Evolutionary conservation across 306 rosid species (phyloP), one percentile per base, ranked within the genome.

Genomic region (Canavalia gladiata): DNA sequence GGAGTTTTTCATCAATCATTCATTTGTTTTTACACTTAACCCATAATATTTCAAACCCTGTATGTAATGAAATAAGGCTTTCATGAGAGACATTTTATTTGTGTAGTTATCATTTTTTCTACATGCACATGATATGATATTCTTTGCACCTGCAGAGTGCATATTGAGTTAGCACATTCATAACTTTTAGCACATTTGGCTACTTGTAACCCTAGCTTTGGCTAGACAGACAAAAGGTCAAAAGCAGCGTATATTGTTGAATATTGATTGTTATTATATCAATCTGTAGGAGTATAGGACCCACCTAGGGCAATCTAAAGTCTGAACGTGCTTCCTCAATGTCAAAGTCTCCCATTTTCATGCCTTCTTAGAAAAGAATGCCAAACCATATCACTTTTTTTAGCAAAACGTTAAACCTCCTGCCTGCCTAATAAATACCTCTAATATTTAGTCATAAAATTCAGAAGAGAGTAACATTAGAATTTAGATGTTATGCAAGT

Each of bases 191-290:
- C 56, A 49, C 25, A 42, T 29, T 72, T 13, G 13, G 2, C 45
- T 76, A 43, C 64, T 69, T 76, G 68, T 69, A 4, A 69, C 18
- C 11, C 7, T 52, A 43, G 66, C 68, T 50, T 57, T 58, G 72
- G 57, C 9, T 68, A n/a, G 42, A 68, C 0, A 35, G 72, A 76
- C 84, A 65, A 4, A 66, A 39, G 55, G 85, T 85, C 85, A 81
- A 81, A 85, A 81, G 88, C 29, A 56, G 86, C 72, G 86, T 81
- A 34, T 11, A 65, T 85, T 81, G 86, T 77, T 77, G 88, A 85
- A 59, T 18, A 18, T 18, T 18, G 25, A 18, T 18, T 18, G 25
- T 25, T 54, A 13, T 29, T 11, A 4, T 18, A 43, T 69, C 37
- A 68, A 29, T 8, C 13, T 33, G 11, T 54, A 47, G 9, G 7